Evolutionary conservation across 768 basidiomycete genomes (phyloP), one percentile per base, ranked within the genome.

Genomic region (Leccinum longicurvipes): DNA sequence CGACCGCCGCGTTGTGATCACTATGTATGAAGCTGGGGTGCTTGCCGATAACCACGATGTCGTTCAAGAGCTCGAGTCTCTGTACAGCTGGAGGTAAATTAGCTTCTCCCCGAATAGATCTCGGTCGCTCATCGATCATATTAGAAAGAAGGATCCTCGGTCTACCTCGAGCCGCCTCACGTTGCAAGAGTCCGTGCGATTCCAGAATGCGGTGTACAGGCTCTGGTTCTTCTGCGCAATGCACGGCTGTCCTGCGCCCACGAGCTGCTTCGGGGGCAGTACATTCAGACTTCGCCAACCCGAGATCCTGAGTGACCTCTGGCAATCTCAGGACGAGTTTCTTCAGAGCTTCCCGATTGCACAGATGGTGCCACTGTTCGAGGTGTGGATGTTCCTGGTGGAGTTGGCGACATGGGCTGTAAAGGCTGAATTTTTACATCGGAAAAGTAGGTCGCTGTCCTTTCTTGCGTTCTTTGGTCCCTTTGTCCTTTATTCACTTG

Each of bases 101-200:
- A 15, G 34, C 41, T 28, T 36, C 3, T 12, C 7, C 7, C 9
- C n/a, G 4, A 47, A 27, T 14, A n/a, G 3, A 25, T 42, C 19
- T 14, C 12, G 15, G 15, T 12, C n/a, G 32, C 61, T 60, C 53
- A 63, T 51, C 21, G 39, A 41, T 41, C 4, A 14, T 42, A 34
- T 24, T 32, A 78, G 78, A 51, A 51, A 73, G 56, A 76, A 77
- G 56, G 73, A 77, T 54, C 72, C 72, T 9, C 57, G 61, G 15
- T 73, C 67, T n/a, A 21, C 29, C 4, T 63, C 53, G 15, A 75
- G 72, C 53, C 60, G 53, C n/a, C 65, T 77, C 8, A 59, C 71
- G 11, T 27, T 42, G 2, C 24, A 21, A 7, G 77, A 79, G 54
- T 71, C 73, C n/a, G 34, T 59, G n/a, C 65, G 62, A 8, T 73